Conservation (phyloP, 805 yeast species). For the Barnettozyma botsteinii region DNA sequence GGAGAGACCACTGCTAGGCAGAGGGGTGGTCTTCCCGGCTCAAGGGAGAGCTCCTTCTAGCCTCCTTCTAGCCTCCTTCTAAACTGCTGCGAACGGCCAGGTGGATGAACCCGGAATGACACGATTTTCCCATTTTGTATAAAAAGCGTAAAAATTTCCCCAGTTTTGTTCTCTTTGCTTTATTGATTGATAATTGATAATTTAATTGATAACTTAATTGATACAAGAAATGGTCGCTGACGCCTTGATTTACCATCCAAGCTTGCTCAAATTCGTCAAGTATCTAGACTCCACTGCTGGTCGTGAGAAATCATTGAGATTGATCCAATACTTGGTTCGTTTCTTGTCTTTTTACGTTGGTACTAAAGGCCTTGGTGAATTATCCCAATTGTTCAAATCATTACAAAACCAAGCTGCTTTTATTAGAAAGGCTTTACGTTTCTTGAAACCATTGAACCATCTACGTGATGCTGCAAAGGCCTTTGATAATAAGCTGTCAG, state of each 20-base stretch:
- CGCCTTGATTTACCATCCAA: slow-evolving; percentile 68
- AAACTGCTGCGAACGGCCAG: no score
- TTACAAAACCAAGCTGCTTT: slow-evolving; percentile 59
- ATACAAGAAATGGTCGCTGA: slow-evolving; percentile 54
- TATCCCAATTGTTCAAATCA: slow-evolving; percentile 44
- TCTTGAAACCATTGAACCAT: slow-evolving; percentile 74
- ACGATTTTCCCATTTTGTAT: background rate
- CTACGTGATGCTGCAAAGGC: slow-evolving; percentile 62
- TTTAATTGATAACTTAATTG: background rate
- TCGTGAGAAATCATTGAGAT: slow-evolving; percentile 74
- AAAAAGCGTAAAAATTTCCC: background rate
- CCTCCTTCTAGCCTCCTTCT: no score
- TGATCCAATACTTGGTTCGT: slow-evolving; percentile 74
- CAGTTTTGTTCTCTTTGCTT: background rate
- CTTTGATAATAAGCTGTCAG: slow-evolving; percentile 64
- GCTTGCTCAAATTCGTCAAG: slow-evolving; percentile 51
- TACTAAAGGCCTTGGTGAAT: slow-evolving; percentile 48
- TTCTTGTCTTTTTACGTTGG: slow-evolving; percentile 59
- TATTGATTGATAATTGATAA: no score
- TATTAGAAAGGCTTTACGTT: slow-evolving; percentile 78
- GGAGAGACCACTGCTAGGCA: no score
- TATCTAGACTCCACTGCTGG: slow-evolving; percentile 67
- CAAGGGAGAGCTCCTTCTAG: no score
- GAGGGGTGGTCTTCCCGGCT: no score
- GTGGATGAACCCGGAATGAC: no score